phyloP scores from a whole-genome alignment of 345 rosid genomes.

The Laguncularia racemosa region DNA sequence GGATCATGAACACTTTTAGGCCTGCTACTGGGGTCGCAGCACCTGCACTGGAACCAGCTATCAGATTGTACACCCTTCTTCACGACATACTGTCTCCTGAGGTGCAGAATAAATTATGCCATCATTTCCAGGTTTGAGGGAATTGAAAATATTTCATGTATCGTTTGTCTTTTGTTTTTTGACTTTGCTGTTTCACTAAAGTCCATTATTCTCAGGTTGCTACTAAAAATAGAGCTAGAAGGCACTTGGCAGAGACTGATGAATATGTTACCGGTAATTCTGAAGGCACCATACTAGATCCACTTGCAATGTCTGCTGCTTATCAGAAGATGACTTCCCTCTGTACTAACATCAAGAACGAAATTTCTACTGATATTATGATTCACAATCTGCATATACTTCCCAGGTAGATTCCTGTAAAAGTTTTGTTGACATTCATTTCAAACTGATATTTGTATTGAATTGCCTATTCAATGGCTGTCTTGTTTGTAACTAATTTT shows the following conservation, averaged over 20 bases:
- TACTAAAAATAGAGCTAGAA: conserved; percentile 78
- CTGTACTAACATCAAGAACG: conserved; percentile 72
- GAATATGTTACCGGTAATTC: conserved; percentile 59
- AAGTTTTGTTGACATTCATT: no score
- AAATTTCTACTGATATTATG: conserved; percentile 83
- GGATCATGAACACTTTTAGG: conserved; percentile 60
- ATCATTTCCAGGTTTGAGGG: conserved; percentile 72
- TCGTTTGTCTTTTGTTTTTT: not conserved
- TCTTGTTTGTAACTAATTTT: no score
- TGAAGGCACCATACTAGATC: conserved; percentile 54
- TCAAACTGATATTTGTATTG: no score
- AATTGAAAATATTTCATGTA: conserved; percentile 3
- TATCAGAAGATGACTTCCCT: conserved; percentile 84
- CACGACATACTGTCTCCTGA: conserved; percentile 92
- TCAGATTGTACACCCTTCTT: conserved; percentile 79
- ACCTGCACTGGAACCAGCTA: conserved; percentile 84
- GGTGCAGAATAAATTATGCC: conserved; percentile 76
- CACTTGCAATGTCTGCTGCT: conserved; percentile 67
- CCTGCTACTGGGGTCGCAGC: conserved; percentile 82
- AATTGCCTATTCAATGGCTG: no score
- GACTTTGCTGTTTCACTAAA: no score
- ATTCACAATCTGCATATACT: conserved; percentile 82
- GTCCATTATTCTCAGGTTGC: conserved; percentile 46
- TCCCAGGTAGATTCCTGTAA: conserved; percentile 53
- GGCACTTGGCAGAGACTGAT: conserved; percentile 85